Percentiles rank a stretch among this genome's conserved stretches.
Conservation (phyloP, 2,329 filamentous ascomycete species). For the Colletotrichum magnum region DNA sequence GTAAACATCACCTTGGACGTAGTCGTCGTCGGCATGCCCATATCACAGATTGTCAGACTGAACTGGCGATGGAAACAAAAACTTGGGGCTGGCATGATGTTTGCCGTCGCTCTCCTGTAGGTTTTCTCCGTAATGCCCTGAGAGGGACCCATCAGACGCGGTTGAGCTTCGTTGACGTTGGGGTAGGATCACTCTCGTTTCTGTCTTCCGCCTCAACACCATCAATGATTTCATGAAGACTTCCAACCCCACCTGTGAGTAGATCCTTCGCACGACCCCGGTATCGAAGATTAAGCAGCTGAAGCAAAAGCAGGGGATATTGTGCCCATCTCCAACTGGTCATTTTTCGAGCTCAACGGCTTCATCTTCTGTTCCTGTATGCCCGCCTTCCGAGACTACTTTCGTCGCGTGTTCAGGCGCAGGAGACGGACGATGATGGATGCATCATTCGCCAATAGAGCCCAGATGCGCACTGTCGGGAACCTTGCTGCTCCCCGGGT, state of each 20-base stretch:
- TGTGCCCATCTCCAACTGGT: slow-evolving; percentile 34
- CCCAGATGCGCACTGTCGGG: slow-evolving; percentile 7
- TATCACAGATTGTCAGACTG: slow-evolving; percentile 55
- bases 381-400: slow-evolving; percentile 31
- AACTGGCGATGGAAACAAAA: slow-evolving; percentile 60
- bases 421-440: not conserved
- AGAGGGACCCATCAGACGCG: not conserved
- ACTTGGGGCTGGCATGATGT: slow-evolving; percentile 59
- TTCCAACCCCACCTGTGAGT: slow-evolving; percentile 31
- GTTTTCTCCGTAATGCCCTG: not conserved
- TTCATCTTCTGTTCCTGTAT: slow-evolving; percentile 38
- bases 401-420: slow-evolving; percentile 22
- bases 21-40: slow-evolving; percentile 62
- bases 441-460: not conserved
- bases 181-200: slow-evolving; percentile 17
- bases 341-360: slow-evolving; percentile 30
- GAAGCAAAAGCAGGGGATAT: slow-evolving; percentile 5
- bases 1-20: slow-evolving; percentile 64
- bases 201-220: slow-evolving; percentile 4
- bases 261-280: not conserved
- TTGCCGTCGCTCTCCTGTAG: slow-evolving; percentile 43
- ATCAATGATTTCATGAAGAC: slow-evolving; percentile 36
- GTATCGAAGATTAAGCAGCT: not conserved
- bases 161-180: not conserved
- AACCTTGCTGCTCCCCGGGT: not conserved